Evolutionary conservation across 768 basidiomycete species (phyloP).

Genomic region (Kwoniella shandongensis): DNA sequence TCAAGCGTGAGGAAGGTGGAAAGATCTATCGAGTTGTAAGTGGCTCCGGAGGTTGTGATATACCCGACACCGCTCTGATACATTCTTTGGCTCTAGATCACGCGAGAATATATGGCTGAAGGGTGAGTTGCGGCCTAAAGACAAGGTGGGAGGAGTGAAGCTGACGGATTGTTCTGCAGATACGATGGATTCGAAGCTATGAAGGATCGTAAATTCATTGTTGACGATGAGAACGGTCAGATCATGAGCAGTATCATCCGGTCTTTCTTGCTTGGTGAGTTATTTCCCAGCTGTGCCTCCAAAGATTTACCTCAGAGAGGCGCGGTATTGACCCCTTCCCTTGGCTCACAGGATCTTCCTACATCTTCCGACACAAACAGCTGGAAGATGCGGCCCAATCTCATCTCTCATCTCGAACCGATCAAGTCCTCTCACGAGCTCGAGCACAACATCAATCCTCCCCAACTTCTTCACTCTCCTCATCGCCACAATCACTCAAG

Average conservation of each 20-base stretch:
- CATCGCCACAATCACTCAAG: constrained; percentile 18
- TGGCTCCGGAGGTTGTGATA: neutral
- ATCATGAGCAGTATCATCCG: constrained; percentile 76
- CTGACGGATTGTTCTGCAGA: constrained; percentile 58
- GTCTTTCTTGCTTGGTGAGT: constrained; percentile 75
- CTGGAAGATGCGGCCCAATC: constrained; percentile 53
- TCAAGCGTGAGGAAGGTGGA: constrained; percentile 61
- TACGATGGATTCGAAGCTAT: constrained; percentile 78
- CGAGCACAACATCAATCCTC: constrained; percentile 28
- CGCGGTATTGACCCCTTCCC: neutral
- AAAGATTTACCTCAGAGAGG: too few relatives aligned
- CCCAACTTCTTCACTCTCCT: constrained; percentile 13
- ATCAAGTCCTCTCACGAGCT: constrained; percentile 38
- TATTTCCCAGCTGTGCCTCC: too few relatives aligned
- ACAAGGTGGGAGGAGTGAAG: neutral
- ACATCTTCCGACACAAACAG: constrained; percentile 66
- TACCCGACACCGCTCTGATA: neutral
- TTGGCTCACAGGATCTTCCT: constrained; percentile 63
- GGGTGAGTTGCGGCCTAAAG: constrained; percentile 23
- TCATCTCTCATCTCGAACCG: constrained; percentile 43
- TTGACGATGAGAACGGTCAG: constrained; percentile 80
- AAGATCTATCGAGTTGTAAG: constrained; percentile 70
- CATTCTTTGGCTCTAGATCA: constrained; percentile 49
- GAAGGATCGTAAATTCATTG: constrained; percentile 65
- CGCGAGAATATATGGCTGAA: constrained; percentile 73